These are phyloP conservation scores for Saccharomycopsis sp. DNA, from an alignment of 805 yeast species.

Conservation along the genomic window DNA sequence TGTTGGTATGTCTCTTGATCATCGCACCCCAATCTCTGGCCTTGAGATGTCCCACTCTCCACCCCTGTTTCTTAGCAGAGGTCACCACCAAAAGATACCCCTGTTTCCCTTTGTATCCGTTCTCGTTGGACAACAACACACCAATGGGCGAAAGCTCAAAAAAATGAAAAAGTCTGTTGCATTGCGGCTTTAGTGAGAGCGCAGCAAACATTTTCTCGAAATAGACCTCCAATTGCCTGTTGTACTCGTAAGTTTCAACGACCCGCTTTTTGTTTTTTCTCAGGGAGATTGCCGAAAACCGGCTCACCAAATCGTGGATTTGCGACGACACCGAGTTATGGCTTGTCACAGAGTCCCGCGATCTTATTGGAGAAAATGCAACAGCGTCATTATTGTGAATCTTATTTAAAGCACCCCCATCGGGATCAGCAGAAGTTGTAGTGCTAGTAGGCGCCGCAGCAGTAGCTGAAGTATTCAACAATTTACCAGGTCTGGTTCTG, in stretches of 20 bases:
- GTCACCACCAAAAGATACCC: slow-evolving; percentile 78
- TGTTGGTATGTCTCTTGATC: slow-evolving; percentile 84
- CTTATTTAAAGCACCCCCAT: too few species aligned
- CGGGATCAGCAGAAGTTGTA: too few species aligned
- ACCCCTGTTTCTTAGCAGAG: slow-evolving; percentile 83
- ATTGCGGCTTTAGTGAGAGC: slow-evolving; percentile 68
- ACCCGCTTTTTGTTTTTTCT: background rate
- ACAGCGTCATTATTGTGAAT: background rate
- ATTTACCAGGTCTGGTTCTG: background rate
- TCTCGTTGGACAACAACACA: slow-evolving; percentile 73
- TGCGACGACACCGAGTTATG: slow-evolving; percentile 10
- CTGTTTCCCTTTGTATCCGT: slow-evolving; percentile 79
- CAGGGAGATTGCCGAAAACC: slow-evolving; percentile 12
- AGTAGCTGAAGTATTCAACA: background rate
- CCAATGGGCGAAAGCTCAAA: slow-evolving; percentile 88
- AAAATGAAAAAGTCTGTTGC: slow-evolving; percentile 77
- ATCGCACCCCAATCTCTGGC: slow-evolving; percentile 75
- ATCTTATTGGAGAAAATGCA: background rate
- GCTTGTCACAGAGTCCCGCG: slow-evolving; percentile 2
- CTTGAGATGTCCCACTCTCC: slow-evolving; percentile 89
- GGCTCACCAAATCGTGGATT: slow-evolving; percentile 12
- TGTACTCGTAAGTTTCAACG: slow-evolving; percentile 24
- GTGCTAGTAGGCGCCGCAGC: background rate
- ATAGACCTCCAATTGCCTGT: slow-evolving; percentile 52
- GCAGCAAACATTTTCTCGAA: slow-evolving; percentile 52